A percentile compares a stretch with the other conserved stretches of the same genome.
These are phyloP conservation scores for Lablab purpureus DNA, from an alignment of 306 rosid species.

Conservation along the genomic window DNA sequence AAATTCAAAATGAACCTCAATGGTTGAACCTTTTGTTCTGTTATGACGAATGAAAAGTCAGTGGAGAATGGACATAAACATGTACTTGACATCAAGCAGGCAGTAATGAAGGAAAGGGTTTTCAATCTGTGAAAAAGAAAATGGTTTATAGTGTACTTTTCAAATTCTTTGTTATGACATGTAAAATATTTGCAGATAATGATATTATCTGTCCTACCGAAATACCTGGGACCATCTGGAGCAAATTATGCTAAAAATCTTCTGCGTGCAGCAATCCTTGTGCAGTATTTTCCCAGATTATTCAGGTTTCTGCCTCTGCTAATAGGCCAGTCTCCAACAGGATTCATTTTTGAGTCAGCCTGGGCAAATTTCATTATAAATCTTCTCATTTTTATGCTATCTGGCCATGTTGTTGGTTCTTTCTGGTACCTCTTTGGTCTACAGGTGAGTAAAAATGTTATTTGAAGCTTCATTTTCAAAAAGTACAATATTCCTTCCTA, in stretches of 20 bases:
- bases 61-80: neutral
- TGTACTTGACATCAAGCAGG: slow-evolving; percentile 13
- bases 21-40: neutral
- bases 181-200: slow-evolving; percentile 65
- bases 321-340: slow-evolving; percentile 78
- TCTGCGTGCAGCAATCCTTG: slow-evolving; percentile 66
- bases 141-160: neutral
- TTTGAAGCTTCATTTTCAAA: slow-evolving; percentile 6
- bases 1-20: neutral
- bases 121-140: neutral
- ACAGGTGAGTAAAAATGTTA: slow-evolving; percentile 61
- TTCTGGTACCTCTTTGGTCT: slow-evolving; percentile 85
- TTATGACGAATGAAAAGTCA: neutral
- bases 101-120: neutral
- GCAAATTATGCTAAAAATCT: slow-evolving; percentile 82
- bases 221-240: slow-evolving; percentile 64
- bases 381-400: slow-evolving; percentile 71
- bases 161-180: slow-evolving; percentile 21
- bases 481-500: neutral
- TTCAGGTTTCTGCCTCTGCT: slow-evolving; percentile 77
- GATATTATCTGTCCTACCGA: slow-evolving; percentile 60
- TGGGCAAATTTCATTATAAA: slow-evolving; percentile 76
- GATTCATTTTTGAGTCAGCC: slow-evolving; percentile 85
- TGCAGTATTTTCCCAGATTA: slow-evolving; percentile 80
- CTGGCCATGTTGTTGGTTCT: slow-evolving; percentile 82